Base-by-base conservation (phyloP, 2,329 filamentous ascomycete genomes). In the Fusarium annulatum region DNA sequence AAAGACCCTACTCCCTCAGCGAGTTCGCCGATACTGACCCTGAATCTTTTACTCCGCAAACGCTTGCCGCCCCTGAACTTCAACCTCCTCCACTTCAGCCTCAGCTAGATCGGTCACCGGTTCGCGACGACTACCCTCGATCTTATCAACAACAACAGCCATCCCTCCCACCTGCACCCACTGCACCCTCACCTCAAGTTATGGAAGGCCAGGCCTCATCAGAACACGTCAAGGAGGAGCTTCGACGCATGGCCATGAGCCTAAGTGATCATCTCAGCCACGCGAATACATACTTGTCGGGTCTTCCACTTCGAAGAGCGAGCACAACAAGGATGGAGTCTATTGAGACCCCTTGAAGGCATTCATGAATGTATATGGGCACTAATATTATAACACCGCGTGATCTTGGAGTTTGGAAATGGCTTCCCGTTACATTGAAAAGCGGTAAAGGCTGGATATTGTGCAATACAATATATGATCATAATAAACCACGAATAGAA, bases 191-290 rank as follows among this genome's bases (percentile, higher is more conserved):
- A 3, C 79, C 84, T 5, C 83, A 84, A 58, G 87, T 89, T 45
- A 86, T 90, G 83, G 88, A 90, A 76, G 87, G 87, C 5, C 83
- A 85, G 38, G 87, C 87, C 1, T 85, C 86, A 0, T 78, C 83
- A 8, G 85, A 86, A 30, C 88, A 89, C 53, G 86, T 88, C 26
- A 86, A 86, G 48, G 84, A 86, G 64, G 83, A 86, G 73, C 82
- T 90, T 69, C 84, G 87, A 14, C 83, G 85, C 23, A 81, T 90
- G 66, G 84, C 87, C 19, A 85, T 85, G 79, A 85, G 83, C 62
- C 79, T 88, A 7, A 81, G 84, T 10, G 86, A 87, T n/a, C 86
- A 88, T 61, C 79, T 88, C 8, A 83, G 81, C 16, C 73, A 85
- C 30, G 84, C 85, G 19, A 86, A 86, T 41, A 80, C 81, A 42